Evolutionary conservation across 805 yeast genomes (phyloP).

Genomic region (Tetrapisispora taiwanensis): DNA sequence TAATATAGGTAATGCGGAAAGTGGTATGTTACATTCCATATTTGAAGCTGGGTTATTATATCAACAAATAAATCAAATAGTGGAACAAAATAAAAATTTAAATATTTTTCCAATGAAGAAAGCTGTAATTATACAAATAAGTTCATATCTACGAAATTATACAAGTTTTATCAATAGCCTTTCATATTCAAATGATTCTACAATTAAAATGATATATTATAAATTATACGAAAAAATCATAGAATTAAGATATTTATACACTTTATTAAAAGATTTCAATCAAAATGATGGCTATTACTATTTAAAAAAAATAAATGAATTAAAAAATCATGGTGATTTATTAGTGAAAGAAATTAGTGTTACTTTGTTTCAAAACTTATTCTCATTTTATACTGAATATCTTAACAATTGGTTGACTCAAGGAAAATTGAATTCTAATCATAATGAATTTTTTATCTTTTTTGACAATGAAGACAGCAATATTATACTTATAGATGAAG

Average conservation of each 20-base stretch:
- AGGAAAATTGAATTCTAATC: constrained; percentile 50
- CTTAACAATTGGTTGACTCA: constrained; percentile 56
- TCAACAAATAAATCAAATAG: constrained; percentile 32
- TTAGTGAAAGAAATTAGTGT: constrained; percentile 36
- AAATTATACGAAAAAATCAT: constrained; percentile 41
- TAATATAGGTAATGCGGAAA: constrained; percentile 43
- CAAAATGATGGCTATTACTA: constrained; percentile 39
- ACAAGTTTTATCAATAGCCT: constrained; percentile 35
- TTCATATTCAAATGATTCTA: constrained; percentile 27
- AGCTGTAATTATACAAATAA: constrained; percentile 46
- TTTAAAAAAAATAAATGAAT: constrained; percentile 41
- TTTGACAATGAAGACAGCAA: neutral
- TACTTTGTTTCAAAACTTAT: constrained; percentile 36
- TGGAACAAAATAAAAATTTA: constrained; percentile 25
- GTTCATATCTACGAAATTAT: constrained; percentile 35
- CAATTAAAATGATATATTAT: constrained; percentile 25
- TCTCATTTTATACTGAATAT: constrained; percentile 51
- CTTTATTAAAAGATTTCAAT: constrained; percentile 31
- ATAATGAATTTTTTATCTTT: constrained; percentile 53
- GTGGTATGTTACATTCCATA: constrained; percentile 44
- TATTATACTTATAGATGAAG: constrained; percentile 9
- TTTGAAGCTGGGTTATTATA: constrained; percentile 68
- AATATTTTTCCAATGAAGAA: constrained; percentile 45
- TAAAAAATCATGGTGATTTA: constrained; percentile 56
- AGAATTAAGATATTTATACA: constrained; percentile 48